A percentile compares a stretch with the other conserved stretches of the same genome.
Evolutionary conservation across 352 stramenopile species (phyloP).

Genomic region (Pythium oligandrum): DNA sequence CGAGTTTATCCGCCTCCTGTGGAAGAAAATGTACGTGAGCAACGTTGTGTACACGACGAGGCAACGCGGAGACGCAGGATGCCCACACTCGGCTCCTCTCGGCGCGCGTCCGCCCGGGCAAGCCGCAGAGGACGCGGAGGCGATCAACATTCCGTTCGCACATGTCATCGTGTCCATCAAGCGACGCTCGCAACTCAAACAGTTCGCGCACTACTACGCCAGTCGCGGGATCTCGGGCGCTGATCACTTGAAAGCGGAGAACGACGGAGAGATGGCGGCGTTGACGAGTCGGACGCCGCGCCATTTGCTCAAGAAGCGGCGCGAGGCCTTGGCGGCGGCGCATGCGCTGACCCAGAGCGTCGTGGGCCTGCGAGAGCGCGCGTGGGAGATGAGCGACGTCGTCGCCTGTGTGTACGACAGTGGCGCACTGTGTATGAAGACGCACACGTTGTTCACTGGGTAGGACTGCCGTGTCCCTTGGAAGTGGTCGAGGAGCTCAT

Average conservation of each 20-base stretch:
- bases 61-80: background rate
- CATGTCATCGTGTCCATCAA: constrained; percentile 76
- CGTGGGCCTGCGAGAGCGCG: constrained; percentile 15
- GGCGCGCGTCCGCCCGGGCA: background rate
- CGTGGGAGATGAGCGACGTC: constrained; percentile 14
- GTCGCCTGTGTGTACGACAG: constrained; percentile 35
- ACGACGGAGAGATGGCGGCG: background rate
- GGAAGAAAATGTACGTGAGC: constrained; percentile 58
- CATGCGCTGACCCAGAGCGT: constrained; percentile 11
- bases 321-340: constrained; percentile 4
- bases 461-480: constrained; percentile 6
- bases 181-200: constrained; percentile 50
- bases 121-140: background rate
- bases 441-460: constrained; percentile 12
- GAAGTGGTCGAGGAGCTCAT: background rate
- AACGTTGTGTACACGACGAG: constrained; percentile 31
- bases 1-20: constrained; percentile 60
- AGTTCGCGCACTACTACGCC: constrained; percentile 67
- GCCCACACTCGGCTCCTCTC: background rate
- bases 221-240: constrained; percentile 61
- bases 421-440: constrained; percentile 15
- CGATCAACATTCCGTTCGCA: constrained; percentile 51
- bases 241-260: constrained; percentile 28
- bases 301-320: constrained; percentile 9
- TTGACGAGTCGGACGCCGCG: constrained; percentile 9